Evolutionary conservation across 352 stramenopile species (phyloP), one percentile per base, ranked within the genome.

Genomic region (Halophytophthora batemanensis): DNA sequence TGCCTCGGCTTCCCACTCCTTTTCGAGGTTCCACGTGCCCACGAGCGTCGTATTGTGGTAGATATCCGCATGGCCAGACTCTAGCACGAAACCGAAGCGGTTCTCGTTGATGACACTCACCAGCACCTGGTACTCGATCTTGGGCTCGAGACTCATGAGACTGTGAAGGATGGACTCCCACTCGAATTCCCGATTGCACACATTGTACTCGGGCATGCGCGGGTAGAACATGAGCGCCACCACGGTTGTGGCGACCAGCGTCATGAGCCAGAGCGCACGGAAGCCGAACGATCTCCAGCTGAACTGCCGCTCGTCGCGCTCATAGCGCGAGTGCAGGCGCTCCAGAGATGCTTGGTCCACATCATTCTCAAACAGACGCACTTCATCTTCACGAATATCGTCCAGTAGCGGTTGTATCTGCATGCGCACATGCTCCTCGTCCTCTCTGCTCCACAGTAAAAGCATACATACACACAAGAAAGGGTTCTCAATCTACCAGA

Each of bases 51-150:
- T 60, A 41, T 85, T 86, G 64, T 95, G 84, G 60, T 92, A 90
- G 48, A 95, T 93, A 36, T 93, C 77, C 36, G 81, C 82, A 3
- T 56, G 61, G 10, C 82, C 84, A n/a, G 80, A 67, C 40, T 90
- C 75, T 3, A 95, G 54, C 36, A 90, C 59, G 39, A 95, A 95
- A 2, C 77, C 84, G 36, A 95, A 95, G 25, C 84, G 80, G 59
- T 95, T 95, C 61, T 95, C 84, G 56, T 95, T 95, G 53, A 92
- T 86, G 23, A 90, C 80, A 31, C 84, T 95, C 53, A 90, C 83
- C 40, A 95, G 54, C 41, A 95, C 77, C 43, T 95, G 68, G 34
- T 95, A 95, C 51, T 93, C 64, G 41, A 95, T 87, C 54, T 90
- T 90, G 0, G 84, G 84, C 33, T 87, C 68, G 6, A 93, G 43